A percentile compares a stretch with the other conserved stretches of the same genome.
Evolutionary conservation across 1,139 yeast species (phyloP).

Genomic region (Suhomyces bokatorum): DNA sequence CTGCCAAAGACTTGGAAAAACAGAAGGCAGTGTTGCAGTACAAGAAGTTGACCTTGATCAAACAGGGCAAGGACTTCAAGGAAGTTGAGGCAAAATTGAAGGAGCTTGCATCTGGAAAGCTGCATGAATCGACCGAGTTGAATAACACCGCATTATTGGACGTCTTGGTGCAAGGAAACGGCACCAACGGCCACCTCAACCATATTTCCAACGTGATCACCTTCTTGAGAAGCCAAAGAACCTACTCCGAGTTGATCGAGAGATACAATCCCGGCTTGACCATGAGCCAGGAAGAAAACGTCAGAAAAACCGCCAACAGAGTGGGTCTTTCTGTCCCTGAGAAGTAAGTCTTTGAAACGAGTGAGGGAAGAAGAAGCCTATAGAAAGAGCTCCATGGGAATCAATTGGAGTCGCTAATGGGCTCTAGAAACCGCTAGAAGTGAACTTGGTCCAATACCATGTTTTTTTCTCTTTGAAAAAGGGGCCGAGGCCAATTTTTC

Average conservation of each 20-base stretch:
- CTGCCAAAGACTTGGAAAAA: conserved; percentile 48
- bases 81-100: conserved; percentile 36
- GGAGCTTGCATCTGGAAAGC: conserved; percentile 21
- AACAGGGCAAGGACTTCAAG: conserved; percentile 37
- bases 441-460: too few species aligned
- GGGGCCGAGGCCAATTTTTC: background rate
- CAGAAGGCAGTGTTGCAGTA: conserved; percentile 55
- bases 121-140: conserved; percentile 20
- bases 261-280: conserved; percentile 85
- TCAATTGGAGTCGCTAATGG: too few species aligned
- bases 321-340: conserved; percentile 61
- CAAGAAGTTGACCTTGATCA: conserved; percentile 51
- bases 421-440: too few species aligned
- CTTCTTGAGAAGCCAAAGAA: conserved; percentile 72
- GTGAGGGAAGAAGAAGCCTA: too few species aligned
- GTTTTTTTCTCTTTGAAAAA: too few species aligned
- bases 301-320: conserved; percentile 74
- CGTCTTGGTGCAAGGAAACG: conserved; percentile 24
- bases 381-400: too few species aligned
- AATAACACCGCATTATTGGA: conserved; percentile 25
- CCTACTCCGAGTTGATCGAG: conserved; percentile 74
- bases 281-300: conserved; percentile 75
- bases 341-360: background rate
- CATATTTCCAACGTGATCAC: conserved; percentile 51
- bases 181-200: conserved; percentile 20